Evolutionary conservation across 73 alveolate species (phyloP), one percentile per base, ranked within the genome.

Genomic region (Durusdinium trenchii): DNA sequence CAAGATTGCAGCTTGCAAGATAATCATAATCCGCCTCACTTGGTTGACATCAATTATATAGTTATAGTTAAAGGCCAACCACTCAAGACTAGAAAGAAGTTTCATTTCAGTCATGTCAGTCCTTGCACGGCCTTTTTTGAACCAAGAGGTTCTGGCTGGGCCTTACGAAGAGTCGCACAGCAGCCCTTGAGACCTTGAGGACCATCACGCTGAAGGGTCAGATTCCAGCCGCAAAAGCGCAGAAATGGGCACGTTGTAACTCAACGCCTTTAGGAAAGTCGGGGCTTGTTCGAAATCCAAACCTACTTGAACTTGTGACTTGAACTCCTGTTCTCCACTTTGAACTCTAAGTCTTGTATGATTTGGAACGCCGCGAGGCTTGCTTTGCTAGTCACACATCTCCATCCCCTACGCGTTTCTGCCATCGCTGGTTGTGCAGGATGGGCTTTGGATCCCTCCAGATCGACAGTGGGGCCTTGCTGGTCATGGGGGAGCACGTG

Each of bases 391-490:
- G n/a, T n/a, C n/a, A n/a, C n/a, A n/a, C n/a, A n/a, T n/a, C n/a
- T n/a, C n/a, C n/a, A n/a, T n/a, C n/a, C n/a, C n/a, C n/a, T n/a
- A n/a, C n/a, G n/a, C n/a, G n/a, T n/a, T n/a, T n/a, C n/a, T n/a
- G n/a, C n/a, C n/a, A n/a, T n/a, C n/a, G 73, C 73, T 10, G 28
- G 61, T 43, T 6, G 71, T 40, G 61, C 98, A 91, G 98, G 98
- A 91, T 91, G 98, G 98, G 98, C 36, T 91, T 91, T 48, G 98
- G 98, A 16, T 71, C 87, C 35, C 28, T 91, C 61, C 98, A 91
- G 98, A 91, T 91, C 47, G 98, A 91, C 78, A 47, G 62, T 30
- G 90, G 90, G 43, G 75, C 90, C 3, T 46, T 91, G 98, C 76
- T 91, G 51, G 89, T 71, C 47, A 50, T 91, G 75, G 98, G 98